These are phyloP conservation scores for Backusella mclennaniae DNA, from an alignment of 192 early-diverging fungal genomes.

Conservation along the genomic window DNA sequence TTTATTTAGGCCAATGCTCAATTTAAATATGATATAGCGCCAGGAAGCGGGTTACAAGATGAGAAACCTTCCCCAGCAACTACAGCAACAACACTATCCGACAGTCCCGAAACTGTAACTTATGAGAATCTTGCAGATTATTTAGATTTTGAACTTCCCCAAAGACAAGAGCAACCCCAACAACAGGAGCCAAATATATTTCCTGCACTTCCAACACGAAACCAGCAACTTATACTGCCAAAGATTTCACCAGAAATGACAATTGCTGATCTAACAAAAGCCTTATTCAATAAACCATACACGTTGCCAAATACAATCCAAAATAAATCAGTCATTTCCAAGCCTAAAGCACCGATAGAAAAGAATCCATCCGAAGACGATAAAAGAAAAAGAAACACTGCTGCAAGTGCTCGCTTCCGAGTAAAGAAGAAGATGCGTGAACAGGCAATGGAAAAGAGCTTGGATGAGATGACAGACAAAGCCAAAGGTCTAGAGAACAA, in stretches of 20 bases:
- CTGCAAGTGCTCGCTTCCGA: conserved; percentile 92
- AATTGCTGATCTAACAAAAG: neutral
- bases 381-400: conserved; percentile 91
- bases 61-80: conserved; percentile 6
- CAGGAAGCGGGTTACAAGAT: conserved; percentile 40
- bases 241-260: conserved; percentile 10
- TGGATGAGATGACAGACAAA: conserved; percentile 69
- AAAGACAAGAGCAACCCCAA: neutral
- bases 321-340: neutral
- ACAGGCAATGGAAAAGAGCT: conserved; percentile 75
- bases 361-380: conserved; percentile 59
- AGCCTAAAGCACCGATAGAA: neutral
- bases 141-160: conserved; percentile 26
- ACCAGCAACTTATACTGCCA: conserved; percentile 1
- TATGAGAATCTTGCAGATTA: conserved; percentile 29
- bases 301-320: neutral
- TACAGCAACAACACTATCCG: neutral
- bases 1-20: conserved; percentile 56
- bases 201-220: neutral
- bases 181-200: neutral
- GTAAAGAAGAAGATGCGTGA: conserved; percentile 92
- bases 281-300: neutral
- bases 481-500: conserved; percentile 71
- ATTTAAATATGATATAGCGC: conserved; percentile 63
- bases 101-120: conserved; percentile 6